Evolutionary conservation across 2,329 filamentous ascomycete species (phyloP).

Genomic region (Waltergamsia citrina): DNA sequence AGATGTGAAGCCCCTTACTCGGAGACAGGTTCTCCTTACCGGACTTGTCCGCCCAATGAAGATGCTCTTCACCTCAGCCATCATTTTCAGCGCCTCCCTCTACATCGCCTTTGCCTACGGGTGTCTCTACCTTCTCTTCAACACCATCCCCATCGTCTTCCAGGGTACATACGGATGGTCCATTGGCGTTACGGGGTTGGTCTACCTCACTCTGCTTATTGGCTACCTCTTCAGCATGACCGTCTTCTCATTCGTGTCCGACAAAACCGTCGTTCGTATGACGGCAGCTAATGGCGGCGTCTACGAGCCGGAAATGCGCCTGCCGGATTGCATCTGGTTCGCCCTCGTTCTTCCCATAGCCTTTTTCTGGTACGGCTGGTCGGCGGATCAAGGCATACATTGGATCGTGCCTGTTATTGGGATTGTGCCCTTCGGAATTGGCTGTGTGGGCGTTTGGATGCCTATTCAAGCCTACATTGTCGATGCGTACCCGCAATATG

Average conservation of each 20-base stretch:
- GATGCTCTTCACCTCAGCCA: conserved; percentile 37
- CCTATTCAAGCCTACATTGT: conserved; percentile 44
- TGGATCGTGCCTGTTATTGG: conserved; percentile 31
- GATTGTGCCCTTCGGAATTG: conserved; percentile 33
- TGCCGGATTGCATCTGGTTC: conserved; percentile 20
- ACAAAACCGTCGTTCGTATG: conserved; percentile 14
- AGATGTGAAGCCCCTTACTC: conserved; percentile 8
- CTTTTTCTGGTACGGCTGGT: conserved; percentile 25
- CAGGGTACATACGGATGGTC: conserved; percentile 34
- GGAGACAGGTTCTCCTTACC: conserved; percentile 34
- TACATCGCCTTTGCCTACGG: conserved; percentile 44
- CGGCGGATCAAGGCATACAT: conserved; percentile 16
- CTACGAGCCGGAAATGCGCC: conserved; percentile 25
- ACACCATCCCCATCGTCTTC: conserved; percentile 42
- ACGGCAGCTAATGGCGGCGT: conserved; percentile 14
- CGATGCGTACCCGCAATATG: conserved; percentile 34
- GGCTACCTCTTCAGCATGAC: conserved; percentile 38
- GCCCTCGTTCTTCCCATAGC: conserved; percentile 19
- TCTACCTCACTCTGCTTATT: conserved; percentile 36
- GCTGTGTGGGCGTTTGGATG: conserved; percentile 22
- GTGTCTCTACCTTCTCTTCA: conserved; percentile 44
- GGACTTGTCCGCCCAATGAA: conserved; percentile 42
- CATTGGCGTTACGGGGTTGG: conserved; percentile 33
- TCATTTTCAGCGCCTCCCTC: conserved; percentile 34
- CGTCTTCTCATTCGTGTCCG: conserved; percentile 32